Conservation (phyloP, 2,329 filamentous ascomycete genomes). For the Trichophyton schoenleinii region DNA sequence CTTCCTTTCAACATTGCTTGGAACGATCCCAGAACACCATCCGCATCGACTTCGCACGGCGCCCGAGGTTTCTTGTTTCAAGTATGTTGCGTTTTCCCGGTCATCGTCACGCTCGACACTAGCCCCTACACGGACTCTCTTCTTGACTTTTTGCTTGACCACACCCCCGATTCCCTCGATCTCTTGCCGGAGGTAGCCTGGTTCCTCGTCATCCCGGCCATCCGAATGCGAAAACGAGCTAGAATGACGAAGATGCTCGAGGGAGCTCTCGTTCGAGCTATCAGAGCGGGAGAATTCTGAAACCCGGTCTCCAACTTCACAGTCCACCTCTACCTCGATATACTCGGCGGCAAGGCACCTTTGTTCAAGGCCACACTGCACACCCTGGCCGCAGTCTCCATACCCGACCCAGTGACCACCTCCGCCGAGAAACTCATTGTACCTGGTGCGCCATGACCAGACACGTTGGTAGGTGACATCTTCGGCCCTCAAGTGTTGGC, state of each 20-base stretch:
- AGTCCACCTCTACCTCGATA: conserved; percentile 74
- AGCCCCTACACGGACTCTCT: conserved; percentile 66
- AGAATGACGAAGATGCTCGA: conserved; percentile 11
- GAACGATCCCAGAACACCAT: conserved; percentile 73
- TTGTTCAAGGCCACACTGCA: conserved; percentile 71
- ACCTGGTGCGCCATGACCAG: conserved; percentile 82
- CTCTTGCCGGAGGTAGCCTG: conserved; percentile 75
- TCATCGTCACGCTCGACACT: conserved; percentile 79
- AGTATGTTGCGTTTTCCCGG: conserved; percentile 49
- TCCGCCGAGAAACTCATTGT: conserved; percentile 64
- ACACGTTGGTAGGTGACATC: conserved; percentile 52
- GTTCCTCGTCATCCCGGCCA: conserved; percentile 29
- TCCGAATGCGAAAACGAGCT: conserved; percentile 12
- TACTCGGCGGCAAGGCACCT: conserved; percentile 63
- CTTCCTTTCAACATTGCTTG: conserved; percentile 38
- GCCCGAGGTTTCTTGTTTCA: conserved; percentile 59
- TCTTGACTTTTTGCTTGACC: conserved; percentile 78
- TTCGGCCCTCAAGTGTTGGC: conserved; percentile 49
- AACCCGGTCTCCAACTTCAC: conserved; percentile 62
- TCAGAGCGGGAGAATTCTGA: conserved; percentile 29
- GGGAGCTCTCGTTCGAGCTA: conserved; percentile 16
- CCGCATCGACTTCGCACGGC: conserved; percentile 72
- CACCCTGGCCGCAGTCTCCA: conserved; percentile 75
- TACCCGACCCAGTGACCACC: conserved; percentile 74
- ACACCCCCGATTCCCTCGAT: conserved; percentile 82